These are phyloP conservation scores for Trichomonascaceae sp. DNA, from an alignment of 1,139 yeast species.

Conservation along the genomic window DNA sequence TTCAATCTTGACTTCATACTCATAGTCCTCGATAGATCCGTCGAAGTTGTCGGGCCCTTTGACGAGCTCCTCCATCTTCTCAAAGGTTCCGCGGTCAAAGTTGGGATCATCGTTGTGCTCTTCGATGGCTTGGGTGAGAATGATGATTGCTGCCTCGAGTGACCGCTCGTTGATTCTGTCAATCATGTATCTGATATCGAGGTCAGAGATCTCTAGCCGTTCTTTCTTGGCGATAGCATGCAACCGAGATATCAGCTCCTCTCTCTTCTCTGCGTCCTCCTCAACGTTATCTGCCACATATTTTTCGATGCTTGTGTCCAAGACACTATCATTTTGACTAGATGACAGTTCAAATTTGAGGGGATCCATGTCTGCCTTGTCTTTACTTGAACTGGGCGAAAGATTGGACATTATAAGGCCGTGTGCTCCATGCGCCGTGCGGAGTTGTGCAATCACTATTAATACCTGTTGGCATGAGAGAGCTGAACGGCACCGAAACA, in stretches of 20 bases:
- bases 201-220: conserved; percentile 2
- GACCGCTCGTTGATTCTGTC: conserved; percentile 2
- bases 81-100: conserved; percentile 17
- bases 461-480: too few relatives aligned
- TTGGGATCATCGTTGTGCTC: conserved; percentile 39
- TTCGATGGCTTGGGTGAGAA: conserved; percentile 28
- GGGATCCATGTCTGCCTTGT: too few relatives aligned
- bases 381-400: too few relatives aligned
- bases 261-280: conserved; percentile 3
- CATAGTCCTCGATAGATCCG: conserved; percentile 19
- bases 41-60: conserved; percentile 11
- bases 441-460: too few relatives aligned
- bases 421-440: too few relatives aligned
- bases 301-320: too few relatives aligned
- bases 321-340: too few relatives aligned
- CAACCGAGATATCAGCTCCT: conserved; percentile 4
- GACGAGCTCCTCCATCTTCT: conserved; percentile 17
- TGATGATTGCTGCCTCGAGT: conserved; percentile 21
- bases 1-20: conserved; percentile 25
- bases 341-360: too few relatives aligned
- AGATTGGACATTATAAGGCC: too few relatives aligned
- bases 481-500: too few relatives aligned
- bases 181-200: conserved; percentile 4
- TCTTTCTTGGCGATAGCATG: too few relatives aligned
- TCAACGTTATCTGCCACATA: neutral